A percentile compares a stretch with the other conserved stretches of the same genome.
phyloP scores from a whole-genome alignment of 768 basidiomycete genomes.

The Tubosaeta brunneosetosa region DNA sequence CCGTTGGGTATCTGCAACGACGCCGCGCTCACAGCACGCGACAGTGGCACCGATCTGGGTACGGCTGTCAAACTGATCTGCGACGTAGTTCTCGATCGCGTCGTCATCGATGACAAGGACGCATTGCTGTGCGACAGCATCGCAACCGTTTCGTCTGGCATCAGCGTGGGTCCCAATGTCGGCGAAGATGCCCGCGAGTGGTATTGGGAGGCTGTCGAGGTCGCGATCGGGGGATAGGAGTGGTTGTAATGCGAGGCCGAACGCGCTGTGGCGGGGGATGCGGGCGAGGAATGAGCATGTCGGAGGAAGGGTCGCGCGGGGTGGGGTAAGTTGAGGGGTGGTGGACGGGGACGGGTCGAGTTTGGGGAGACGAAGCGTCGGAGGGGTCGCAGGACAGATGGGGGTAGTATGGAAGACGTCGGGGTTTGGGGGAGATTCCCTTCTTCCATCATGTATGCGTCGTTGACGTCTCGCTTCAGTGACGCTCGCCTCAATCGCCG shows the following conservation, averaged over 20 bases:
- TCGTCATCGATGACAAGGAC: constrained; percentile 38
- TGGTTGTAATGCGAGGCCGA: constrained; percentile 15
- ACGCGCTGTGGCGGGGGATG: constrained; percentile 9
- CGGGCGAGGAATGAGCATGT: constrained; percentile 20
- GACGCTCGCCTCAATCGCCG: constrained; percentile 42
- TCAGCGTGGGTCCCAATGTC: constrained; percentile 11
- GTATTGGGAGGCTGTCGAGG: constrained; percentile 32
- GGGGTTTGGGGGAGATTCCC: constrained; percentile 13
- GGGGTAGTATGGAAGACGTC: constrained; percentile 15
- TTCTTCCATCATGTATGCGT: constrained; percentile 48
- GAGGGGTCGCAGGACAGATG: constrained; percentile 26
- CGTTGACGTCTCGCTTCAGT: constrained; percentile 29
- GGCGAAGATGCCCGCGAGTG: constrained; percentile 32
- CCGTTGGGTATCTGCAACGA: constrained; percentile 14
- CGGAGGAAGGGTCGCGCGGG: constrained; percentile 13
- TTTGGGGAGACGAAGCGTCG: constrained; percentile 24
- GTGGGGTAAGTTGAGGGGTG: constrained; percentile 16
- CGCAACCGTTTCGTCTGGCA: constrained; percentile 13
- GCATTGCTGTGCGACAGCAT: constrained; percentile 30
- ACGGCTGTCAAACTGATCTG: constrained; percentile 56
- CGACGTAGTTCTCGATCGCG: constrained; percentile 65
- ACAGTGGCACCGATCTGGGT: constrained; percentile 40
- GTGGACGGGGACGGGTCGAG: constrained; percentile 18
- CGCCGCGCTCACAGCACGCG: constrained; percentile 31
- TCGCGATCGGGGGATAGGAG: constrained; percentile 23